Evolutionary conservation across 257 asterid genomes (phyloP).

Genomic region (Petunia axillaris): DNA sequence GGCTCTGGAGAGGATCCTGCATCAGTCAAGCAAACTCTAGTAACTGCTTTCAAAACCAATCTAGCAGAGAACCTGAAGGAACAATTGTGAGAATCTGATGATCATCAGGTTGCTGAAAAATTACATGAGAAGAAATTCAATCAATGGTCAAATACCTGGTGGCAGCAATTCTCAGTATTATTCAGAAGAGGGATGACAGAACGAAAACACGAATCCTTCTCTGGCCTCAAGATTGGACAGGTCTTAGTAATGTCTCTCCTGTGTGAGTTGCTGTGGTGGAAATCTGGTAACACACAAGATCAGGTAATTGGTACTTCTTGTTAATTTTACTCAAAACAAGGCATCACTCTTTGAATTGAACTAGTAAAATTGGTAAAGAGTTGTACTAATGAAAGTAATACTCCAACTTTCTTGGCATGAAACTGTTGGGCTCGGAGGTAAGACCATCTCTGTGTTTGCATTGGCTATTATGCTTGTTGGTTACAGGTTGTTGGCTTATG

Average conservation of each 20-base stretch:
- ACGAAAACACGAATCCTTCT: constrained; percentile 50
- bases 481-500: constrained; percentile 64
- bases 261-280: constrained; percentile 72
- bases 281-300: constrained; percentile 64
- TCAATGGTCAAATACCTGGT: constrained; percentile 69
- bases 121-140: constrained; percentile 31
- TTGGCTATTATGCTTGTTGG: constrained; percentile 60
- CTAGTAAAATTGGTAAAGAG: not conserved
- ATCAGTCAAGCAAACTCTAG: constrained; percentile 48
- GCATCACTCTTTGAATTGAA: not conserved
- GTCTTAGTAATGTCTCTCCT: constrained; percentile 53
- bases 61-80: constrained; percentile 38
- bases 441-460: constrained; percentile 34
- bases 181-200: constrained; percentile 66
- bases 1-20: constrained; percentile 49
- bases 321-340: not conserved
- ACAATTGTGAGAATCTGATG: constrained; percentile 33
- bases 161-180: constrained; percentile 66
- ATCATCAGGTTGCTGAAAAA: not conserved
- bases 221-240: constrained; percentile 41
- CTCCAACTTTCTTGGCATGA: no score
- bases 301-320: constrained; percentile 46
- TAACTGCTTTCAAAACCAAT: constrained; percentile 45
- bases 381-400: no score
- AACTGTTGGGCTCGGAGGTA: constrained; percentile 47